phyloP scores from a whole-genome alignment of 305 asterid genomes.

The Solanum chacoense region DNA sequence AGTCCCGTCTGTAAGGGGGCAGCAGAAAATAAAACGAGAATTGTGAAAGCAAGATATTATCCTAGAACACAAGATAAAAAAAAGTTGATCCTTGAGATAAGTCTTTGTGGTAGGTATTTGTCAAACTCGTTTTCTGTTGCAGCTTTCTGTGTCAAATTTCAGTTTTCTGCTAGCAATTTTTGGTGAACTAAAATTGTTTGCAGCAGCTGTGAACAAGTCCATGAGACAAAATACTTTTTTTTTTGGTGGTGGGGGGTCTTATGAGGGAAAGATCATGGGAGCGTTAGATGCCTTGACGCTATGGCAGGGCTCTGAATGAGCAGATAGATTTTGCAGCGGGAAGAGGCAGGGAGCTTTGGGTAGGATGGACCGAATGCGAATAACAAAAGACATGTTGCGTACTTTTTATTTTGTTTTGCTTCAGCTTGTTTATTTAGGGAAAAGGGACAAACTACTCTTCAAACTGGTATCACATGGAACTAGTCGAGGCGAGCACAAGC shows the following conservation, averaged over 20 bases:
- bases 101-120: not conserved
- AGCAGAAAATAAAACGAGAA: not conserved
- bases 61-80: not conserved
- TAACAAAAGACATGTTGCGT: not conserved
- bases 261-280: not conserved
- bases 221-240: not conserved
- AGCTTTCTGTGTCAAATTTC: not conserved
- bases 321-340: not conserved
- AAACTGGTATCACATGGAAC: not conserved
- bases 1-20: not conserved
- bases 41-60: not conserved
- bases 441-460: not conserved
- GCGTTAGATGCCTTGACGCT: not conserved
- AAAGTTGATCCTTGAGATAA: not conserved
- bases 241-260: not conserved
- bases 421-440: not conserved
- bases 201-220: not conserved
- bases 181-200: not conserved
- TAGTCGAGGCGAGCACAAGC: not conserved
- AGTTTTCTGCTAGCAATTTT: not conserved
- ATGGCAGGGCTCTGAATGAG: not conserved
- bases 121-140: not conserved
- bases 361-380: not conserved
- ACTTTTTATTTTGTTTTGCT: not conserved
- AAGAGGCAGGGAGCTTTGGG: not conserved